phyloP scores from a whole-genome alignment of 108 stramenopile species.

The Cyclotella atomus region DNA sequence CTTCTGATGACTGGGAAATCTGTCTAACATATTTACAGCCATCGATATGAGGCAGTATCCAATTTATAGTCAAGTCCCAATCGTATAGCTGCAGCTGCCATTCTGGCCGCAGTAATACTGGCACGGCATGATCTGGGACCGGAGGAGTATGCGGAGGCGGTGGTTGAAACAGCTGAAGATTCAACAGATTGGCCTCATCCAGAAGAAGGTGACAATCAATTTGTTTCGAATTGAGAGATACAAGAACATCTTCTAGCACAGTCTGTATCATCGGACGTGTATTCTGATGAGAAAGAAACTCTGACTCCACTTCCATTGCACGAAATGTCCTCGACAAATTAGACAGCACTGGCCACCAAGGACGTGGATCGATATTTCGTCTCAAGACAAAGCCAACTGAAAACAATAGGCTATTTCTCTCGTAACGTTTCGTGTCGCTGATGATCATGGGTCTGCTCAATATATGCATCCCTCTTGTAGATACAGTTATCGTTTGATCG shows the following conservation, averaged over 20 bases:
- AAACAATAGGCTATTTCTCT: constrained; percentile 81
- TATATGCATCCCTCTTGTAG: constrained; percentile 79
- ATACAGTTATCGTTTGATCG: constrained; percentile 76
- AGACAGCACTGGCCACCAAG: constrained; percentile 69
- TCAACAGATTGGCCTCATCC: constrained; percentile 70
- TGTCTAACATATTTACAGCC: constrained; percentile 79
- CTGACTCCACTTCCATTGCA: constrained; percentile 78
- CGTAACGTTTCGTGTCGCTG: constrained; percentile 61
- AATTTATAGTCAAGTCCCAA: constrained; percentile 91
- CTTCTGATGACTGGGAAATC: constrained; percentile 79
- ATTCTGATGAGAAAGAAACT: constrained; percentile 54
- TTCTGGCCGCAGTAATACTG: constrained; percentile 74
- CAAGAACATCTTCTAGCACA: constrained; percentile 61
- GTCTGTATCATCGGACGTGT: constrained; percentile 62
- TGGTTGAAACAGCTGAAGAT: constrained; percentile 77
- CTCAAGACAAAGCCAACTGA: constrained; percentile 81
- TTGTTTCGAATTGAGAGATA: constrained; percentile 71
- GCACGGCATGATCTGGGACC: constrained; percentile 79
- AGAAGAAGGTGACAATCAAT: constrained; percentile 76
- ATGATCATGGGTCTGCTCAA: constrained; percentile 79
- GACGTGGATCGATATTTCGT: constrained; percentile 69
- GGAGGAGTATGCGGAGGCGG: constrained; percentile 69
- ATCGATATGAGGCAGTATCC: constrained; percentile 91
- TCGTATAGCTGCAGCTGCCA: constrained; percentile 80
- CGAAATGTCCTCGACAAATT: constrained; percentile 73